Evolutionary conservation across 1,284 basidiomycete species (phyloP).

Genomic region (Austropuccinia psidii): DNA sequence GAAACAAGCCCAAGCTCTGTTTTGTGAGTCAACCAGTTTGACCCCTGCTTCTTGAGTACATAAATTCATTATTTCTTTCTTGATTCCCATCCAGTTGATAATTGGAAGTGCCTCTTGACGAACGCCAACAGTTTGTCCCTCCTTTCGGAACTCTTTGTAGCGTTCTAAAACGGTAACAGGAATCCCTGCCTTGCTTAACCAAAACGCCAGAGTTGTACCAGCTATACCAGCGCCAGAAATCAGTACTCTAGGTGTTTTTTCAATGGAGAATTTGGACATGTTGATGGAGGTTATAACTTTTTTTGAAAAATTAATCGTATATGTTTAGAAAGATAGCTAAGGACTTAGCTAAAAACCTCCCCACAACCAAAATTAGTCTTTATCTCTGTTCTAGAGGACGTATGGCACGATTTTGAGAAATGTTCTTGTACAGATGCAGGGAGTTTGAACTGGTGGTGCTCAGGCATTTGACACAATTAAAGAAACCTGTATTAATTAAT

Average conservation of each 20-base stretch:
- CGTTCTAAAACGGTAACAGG: conserved; percentile 41
- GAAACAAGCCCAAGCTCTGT: conserved; percentile 40
- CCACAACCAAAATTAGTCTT: no score
- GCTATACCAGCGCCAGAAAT: conserved; percentile 43
- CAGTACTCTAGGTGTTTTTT: conserved; percentile 34
- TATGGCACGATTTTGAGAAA: no score
- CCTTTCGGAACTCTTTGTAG: conserved; percentile 32
- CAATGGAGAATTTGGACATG: no score
- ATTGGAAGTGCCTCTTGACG: conserved; percentile 39
- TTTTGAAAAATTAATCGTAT: no score
- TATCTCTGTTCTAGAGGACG: no score
- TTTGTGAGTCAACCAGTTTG: conserved; percentile 41
- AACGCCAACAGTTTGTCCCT: conserved; percentile 42
- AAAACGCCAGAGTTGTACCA: conserved; percentile 40
- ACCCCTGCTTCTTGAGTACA: conserved; percentile 46
- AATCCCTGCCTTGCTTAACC: conserved; percentile 36
- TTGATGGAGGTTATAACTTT: no score
- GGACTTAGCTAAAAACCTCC: no score
- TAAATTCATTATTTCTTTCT: conserved; percentile 35
- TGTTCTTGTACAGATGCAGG: no score
- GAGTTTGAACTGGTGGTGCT: no score
- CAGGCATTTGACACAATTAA: no score
- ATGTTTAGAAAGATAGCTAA: no score
- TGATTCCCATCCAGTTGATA: conserved; percentile 41
- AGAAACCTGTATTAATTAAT: no score